Base-by-base conservation (phyloP, 306 rosid species). In the Lagenaria siceraria region DNA sequence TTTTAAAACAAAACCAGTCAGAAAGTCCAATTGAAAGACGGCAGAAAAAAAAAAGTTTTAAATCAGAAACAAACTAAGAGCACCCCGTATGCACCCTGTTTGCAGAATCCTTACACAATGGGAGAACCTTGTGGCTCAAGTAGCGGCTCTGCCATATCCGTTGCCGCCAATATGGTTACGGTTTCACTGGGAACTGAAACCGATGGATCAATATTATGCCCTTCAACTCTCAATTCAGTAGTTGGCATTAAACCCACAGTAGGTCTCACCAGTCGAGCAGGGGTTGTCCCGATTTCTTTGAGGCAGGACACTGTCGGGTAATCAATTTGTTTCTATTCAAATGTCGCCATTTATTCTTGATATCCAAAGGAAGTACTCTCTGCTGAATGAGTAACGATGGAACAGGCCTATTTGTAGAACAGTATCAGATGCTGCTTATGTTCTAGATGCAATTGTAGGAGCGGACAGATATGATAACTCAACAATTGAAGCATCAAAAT, bases 381-480 rank as follows among this genome's bases (percentile, higher is more conserved):
- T 58, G 64, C 33, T 24, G 33, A 22, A 4, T 24, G 64, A 31
- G 31, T 52, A 2, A 77, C 35, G 10, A 33, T 79, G 73, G 5
- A 55, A 66, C 74, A 87, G 91, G 66, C 79, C 88, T 24, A 72
- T 84, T 22, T 58, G 85, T 2, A 87, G 88, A 78, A 89, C 84
- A 10, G 85, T 89, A 2, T 36, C 81, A 11, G 89, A 90, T 83
- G 87, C 82, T 0, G 83, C 80, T 33, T 40, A 80, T 54, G 87
- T 89, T 79, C 91, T 89, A 70, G 90, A 89, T 4, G 82, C 24
- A n/a, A 87, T 87, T 73, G 87, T 55, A 21, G 90, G 90, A 68
- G 15, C 43, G 10, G 89, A 86, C 76, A 10, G 38, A 58, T 68
- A 83, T 5, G 89, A 89, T 36, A 61, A 33, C 5, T 85, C 85